Conservation (phyloP, 2,329 filamentous ascomycete species). For the Chaetomium sp. region DNA sequence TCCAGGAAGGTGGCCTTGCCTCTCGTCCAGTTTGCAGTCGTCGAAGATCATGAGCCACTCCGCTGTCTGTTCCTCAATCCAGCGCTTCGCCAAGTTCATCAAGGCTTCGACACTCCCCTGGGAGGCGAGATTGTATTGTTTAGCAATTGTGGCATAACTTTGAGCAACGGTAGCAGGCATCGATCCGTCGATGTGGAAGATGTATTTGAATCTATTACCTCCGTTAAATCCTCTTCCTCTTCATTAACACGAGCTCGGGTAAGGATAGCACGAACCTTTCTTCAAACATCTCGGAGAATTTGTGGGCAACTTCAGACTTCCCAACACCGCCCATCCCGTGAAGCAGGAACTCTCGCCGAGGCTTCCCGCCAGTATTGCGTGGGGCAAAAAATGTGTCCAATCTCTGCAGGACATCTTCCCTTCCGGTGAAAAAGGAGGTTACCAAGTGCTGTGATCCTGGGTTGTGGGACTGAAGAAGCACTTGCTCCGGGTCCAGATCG, state of each 20-base stretch:
- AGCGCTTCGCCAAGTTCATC: slow-evolving; percentile 9
- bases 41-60: slow-evolving; percentile 31
- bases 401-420: slow-evolving; percentile 20
- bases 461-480: slow-evolving; percentile 7
- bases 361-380: slow-evolving; percentile 2
- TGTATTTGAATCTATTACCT: slow-evolving; percentile 21
- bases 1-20: slow-evolving; percentile 14
- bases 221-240: not conserved
- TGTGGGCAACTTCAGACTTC: slow-evolving; percentile 29
- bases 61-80: slow-evolving; percentile 16
- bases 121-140: slow-evolving; percentile 2
- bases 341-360: slow-evolving; percentile 22
- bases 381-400: slow-evolving; percentile 18
- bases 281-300: slow-evolving; percentile 20
- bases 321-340: slow-evolving; percentile 28
- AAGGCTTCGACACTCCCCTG: not conserved
- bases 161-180: slow-evolving; percentile 18
- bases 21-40: slow-evolving; percentile 18
- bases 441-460: no score
- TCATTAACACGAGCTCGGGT: no score
- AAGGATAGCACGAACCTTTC: slow-evolving; percentile 13
- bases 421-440: slow-evolving; percentile 28
- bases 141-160: slow-evolving; percentile 22
- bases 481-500: slow-evolving; percentile 15
- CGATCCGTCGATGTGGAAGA: slow-evolving; percentile 29